Conservation (phyloP, 345 rosid genomes). For the Murraya koenigii region DNA sequence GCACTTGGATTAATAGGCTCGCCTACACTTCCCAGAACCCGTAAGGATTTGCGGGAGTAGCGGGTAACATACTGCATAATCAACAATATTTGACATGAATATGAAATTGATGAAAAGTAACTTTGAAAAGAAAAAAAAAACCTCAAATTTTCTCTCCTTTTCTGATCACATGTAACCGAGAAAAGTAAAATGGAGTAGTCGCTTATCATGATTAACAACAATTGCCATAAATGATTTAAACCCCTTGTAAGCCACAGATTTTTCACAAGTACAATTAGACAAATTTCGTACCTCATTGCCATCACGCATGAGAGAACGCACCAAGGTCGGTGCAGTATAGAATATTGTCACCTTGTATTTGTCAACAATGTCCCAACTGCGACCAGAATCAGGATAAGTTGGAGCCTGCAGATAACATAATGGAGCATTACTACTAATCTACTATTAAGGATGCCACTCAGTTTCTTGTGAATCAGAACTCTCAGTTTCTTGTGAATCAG, state of each 20-base stretch:
- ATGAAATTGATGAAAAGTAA: not conserved
- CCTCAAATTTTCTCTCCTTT: not conserved
- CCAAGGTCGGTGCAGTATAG: slow-evolving; percentile 95
- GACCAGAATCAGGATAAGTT: slow-evolving; percentile 91
- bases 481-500: slow-evolving; percentile 7
- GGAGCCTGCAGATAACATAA: slow-evolving; percentile 58
- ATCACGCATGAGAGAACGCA: slow-evolving; percentile 97
- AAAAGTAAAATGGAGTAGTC: not conserved
- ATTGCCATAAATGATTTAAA: slow-evolving; percentile 1
- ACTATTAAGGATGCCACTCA: slow-evolving; percentile 20
- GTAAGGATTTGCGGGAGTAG: slow-evolving; percentile 84
- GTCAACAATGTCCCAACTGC: slow-evolving; percentile 97
- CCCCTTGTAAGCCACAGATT: slow-evolving; percentile 1
- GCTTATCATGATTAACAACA: not conserved
- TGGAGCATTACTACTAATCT: slow-evolving; percentile 16
- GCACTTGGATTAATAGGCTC: slow-evolving; percentile 99
- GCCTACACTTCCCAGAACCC: slow-evolving; percentile 99
- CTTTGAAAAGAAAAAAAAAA: not conserved
- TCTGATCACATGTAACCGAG: not conserved
- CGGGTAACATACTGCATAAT: slow-evolving; percentile 68
- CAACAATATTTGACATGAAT: slow-evolving; percentile 26
- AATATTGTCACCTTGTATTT: slow-evolving; percentile 88
- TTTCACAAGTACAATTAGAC: slow-evolving; percentile 10
- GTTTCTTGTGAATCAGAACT: slow-evolving; percentile 2
- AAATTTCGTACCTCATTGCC: slow-evolving; percentile 62